These are phyloP conservation scores for Solanum gracilifrons DNA, from an alignment of 257 asterid genomes.

Conservation along the genomic window DNA sequence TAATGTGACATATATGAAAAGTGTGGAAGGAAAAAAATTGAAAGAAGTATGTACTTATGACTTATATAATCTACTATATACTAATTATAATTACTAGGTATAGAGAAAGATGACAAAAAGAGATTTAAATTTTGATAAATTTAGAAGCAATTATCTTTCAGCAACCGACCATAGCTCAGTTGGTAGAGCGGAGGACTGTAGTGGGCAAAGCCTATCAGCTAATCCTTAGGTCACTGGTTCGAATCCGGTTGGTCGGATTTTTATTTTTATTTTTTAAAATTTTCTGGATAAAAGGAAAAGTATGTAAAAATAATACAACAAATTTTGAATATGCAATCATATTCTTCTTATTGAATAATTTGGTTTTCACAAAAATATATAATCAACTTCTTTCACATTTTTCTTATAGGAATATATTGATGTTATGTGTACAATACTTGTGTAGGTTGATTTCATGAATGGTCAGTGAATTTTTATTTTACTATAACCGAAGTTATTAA, in stretches of 20 bases:
- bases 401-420: neutral
- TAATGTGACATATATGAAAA: neutral
- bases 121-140: fast-evolving
- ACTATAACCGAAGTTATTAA: neutral
- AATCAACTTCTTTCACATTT: neutral
- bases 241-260: conserved; percentile 4
- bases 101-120: no score
- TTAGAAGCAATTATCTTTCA: fast-evolving
- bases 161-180: neutral
- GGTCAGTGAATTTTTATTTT: neutral
- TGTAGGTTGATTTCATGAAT: no score
- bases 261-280: no score
- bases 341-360: neutral
- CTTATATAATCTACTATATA: neutral
- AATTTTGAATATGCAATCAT: neutral
- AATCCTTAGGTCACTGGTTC: conserved; percentile 2
- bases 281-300: neutral
- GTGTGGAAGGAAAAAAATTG: neutral
- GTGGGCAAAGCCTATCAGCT: neutral
- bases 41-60: neutral
- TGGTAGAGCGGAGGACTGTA: conserved; percentile 6
- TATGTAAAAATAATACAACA: neutral
- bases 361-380: neutral
- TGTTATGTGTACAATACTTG: no score
- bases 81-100: neutral